Evolutionary conservation across 2,329 filamentous ascomycete species (phyloP).

Genomic region (Trichoderma brevicompactum): DNA sequence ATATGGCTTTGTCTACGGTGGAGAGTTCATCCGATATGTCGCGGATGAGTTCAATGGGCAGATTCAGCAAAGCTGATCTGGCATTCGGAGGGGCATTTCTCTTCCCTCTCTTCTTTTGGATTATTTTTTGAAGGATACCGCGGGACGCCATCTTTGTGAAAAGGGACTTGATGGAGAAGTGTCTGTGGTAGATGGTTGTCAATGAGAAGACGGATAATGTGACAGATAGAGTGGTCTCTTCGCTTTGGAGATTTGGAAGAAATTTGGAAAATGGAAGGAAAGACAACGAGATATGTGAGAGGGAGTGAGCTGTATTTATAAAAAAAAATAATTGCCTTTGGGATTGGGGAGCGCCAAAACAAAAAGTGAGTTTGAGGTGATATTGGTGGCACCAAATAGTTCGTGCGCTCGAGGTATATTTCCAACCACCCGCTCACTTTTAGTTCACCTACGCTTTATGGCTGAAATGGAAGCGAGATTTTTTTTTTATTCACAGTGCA

Average conservation of each 20-base stretch:
- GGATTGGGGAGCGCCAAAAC: background rate
- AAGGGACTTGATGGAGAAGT: background rate
- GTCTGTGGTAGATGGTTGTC: background rate
- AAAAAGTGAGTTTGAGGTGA: slow-evolving; percentile 1
- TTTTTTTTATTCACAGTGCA: too few species aligned
- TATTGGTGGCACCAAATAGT: background rate
- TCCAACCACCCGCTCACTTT: background rate
- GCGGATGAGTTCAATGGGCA: slow-evolving; percentile 20
- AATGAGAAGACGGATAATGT: too few species aligned
- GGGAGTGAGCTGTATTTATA: background rate
- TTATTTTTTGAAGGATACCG: background rate
- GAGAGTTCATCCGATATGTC: slow-evolving; percentile 10
- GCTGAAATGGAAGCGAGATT: too few species aligned
- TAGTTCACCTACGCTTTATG: too few species aligned
- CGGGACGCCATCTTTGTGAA: background rate
- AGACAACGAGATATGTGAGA: background rate
- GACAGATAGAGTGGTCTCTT: background rate
- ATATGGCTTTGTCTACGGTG: slow-evolving; percentile 3
- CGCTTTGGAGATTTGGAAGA: background rate
- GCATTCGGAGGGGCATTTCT: background rate
- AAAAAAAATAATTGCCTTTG: background rate
- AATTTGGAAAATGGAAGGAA: background rate
- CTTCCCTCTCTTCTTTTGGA: background rate
- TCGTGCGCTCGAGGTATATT: background rate
- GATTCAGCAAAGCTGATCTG: background rate